These are phyloP conservation scores for Waltergamsia citrina DNA, from an alignment of 2,329 filamentous ascomycete genomes.

Conservation along the genomic window DNA sequence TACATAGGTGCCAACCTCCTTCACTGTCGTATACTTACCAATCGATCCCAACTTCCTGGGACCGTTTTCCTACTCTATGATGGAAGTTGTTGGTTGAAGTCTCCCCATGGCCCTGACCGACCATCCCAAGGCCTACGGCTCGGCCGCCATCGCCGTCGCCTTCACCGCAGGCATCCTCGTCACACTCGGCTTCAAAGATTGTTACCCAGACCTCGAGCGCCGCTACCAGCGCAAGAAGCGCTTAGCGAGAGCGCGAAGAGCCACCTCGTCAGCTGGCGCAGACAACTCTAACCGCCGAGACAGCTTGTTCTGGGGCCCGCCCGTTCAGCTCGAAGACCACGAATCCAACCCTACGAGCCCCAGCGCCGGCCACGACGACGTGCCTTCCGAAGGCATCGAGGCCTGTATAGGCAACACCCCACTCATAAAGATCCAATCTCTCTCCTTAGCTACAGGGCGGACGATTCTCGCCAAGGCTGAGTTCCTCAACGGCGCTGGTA, in stretches of 20 bases:
- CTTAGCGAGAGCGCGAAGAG: constrained; percentile 7
- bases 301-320: constrained; percentile 33
- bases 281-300: constrained; percentile 11
- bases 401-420: constrained; percentile 91
- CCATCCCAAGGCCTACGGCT: constrained; percentile 53
- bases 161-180: constrained; percentile 71
- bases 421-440: constrained; percentile 72
- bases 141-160: constrained; percentile 57
- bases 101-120: constrained; percentile 50
- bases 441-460: constrained; percentile 81
- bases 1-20: too few species aligned
- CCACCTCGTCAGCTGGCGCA: constrained; percentile 4
- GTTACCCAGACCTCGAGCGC: constrained; percentile 65
- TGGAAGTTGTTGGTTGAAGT: too few species aligned
- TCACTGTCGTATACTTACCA: too few species aligned
- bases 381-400: constrained; percentile 69
- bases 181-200: constrained; percentile 69
- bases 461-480: constrained; percentile 90
- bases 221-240: constrained; percentile 43
- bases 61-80: too few species aligned
- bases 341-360: constrained; percentile 23
- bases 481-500: constrained; percentile 90
- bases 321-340: constrained; percentile 47
- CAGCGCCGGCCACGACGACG: constrained; percentile 18
- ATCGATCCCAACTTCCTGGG: too few species aligned